Base-by-base conservation (phyloP, 2,329 filamentous ascomycete genomes). In the Botryotinia calthae region DNA sequence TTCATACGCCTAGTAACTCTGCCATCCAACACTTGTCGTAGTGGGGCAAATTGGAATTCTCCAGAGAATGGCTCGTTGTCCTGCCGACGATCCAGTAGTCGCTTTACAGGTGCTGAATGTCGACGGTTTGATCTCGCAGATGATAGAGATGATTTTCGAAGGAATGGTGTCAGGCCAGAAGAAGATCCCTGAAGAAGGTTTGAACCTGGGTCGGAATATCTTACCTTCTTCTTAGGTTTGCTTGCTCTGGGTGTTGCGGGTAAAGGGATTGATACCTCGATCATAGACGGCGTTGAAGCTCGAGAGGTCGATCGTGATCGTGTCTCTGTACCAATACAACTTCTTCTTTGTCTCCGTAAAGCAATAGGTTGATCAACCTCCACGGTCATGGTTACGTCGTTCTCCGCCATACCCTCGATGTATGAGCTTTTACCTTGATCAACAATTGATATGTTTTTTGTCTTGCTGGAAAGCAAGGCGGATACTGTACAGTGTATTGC, bases 101-200 rank as follows among this genome's bases (percentile, higher is more conserved):
- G 75, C 25, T 62, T 62, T 6, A 79, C 76, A 1, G 86, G 84
- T 0, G 84, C 83, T 0, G 86, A 87, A 70, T 84, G 84, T 34
- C 86, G 84, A 9, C 86, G 84, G 22, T 82, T 82, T 54, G 83
- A 82, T 71, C 70, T 80, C 1, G 77, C 72, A 79, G 80, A 78
- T 76, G 75, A 77, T 66, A 90, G 82, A 1, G 84, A 84, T 0
- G 88, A 84, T 31, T 87, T 85, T 54, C 83, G 83, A 61, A 90
- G 81, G 82, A 89, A 86, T 1, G 89, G 88, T 1, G 89, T 90
- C 42, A 90, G 80, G 2, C 88, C 88, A 0, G 86, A 88, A 31
- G 69, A 31, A 2, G 85, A 83, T 16, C 77, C 77, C 28, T 76
- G 73, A 25, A 80, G 73, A 54, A 81, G 73, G 0, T 81, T 78